Evolutionary conservation across 75 land plant species (phyloP), one percentile per base, ranked within the genome.

Genomic region (Sequoia sempervirens): DNA sequence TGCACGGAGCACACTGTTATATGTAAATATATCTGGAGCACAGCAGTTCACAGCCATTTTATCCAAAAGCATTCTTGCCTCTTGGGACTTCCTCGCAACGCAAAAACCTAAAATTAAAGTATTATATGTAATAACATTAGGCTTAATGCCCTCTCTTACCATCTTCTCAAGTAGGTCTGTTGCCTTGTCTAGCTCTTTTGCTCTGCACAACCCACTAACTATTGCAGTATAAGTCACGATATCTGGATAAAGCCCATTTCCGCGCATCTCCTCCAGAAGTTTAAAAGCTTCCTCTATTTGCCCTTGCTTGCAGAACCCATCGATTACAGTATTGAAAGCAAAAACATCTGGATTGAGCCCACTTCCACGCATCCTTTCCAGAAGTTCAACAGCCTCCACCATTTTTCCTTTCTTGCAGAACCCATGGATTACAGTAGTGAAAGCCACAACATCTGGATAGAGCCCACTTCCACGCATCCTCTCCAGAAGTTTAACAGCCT

Each of bases 341-440:
- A n/a, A n/a, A n/a, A n/a, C n/a, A n/a, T n/a, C n/a, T n/a, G n/a
- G n/a, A n/a, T n/a, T n/a, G n/a, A n/a, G n/a, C n/a, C n/a, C n/a
- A n/a, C n/a, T n/a, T n/a, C n/a, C n/a, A n/a, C n/a, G 13, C 86
- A 88, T 90, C 36, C 88, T 87, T 74, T 90, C 76, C 20, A 92
- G 53, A 73, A 92, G 86, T 41, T 37, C 75, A 32, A 88, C 80
- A 45, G 93, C 93, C 76, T 93, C 90, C 37, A 87, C 92, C 12
- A 93, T 66, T 52, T 73, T 84, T 9, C 91, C 90, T 53, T 88
- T 81, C 83, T 90, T 92, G 58, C 91, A 93, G 69, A 86, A 89
- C 26, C 95, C 91, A 86, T 93, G 46, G 23, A 93, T 75, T 79
- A 90, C 76, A 37, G 86, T 90, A 89, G 88, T 91, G 7, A 90